A percentile compares a stretch with the other conserved stretches of the same genome.
phyloP scores from a whole-genome alignment of 1,139 yeast genomes.

The Eremothecium gossypii region DNA sequence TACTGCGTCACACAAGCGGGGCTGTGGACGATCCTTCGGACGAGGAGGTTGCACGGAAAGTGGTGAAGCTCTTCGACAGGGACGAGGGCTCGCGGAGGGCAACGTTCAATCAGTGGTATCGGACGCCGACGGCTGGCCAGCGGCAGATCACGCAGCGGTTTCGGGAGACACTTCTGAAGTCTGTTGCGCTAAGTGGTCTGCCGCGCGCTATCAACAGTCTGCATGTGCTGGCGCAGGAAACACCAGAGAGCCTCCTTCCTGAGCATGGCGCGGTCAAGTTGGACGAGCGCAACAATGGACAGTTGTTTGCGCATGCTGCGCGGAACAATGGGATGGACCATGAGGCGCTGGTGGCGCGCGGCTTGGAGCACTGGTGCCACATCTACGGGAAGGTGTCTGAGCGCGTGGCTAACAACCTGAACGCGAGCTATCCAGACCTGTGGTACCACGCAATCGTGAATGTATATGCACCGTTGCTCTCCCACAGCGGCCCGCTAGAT shows the following conservation, averaged over 20 bases:
- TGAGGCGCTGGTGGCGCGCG: slow-evolving; percentile 35
- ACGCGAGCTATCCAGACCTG: slow-evolving; percentile 73
- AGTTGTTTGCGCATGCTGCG: slow-evolving; percentile 4
- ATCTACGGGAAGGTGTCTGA: slow-evolving; percentile 68
- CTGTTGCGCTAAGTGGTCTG: slow-evolving; percentile 70
- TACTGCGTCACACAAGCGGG: slow-evolving; percentile 40
- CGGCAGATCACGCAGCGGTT: slow-evolving; percentile 44
- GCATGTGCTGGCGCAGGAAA: slow-evolving; percentile 51
- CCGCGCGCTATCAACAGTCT: slow-evolving; percentile 80
- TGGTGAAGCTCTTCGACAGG: slow-evolving; percentile 13
- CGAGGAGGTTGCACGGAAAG: slow-evolving; percentile 17
- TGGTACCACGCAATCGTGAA: slow-evolving; percentile 65
- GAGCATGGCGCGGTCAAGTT: slow-evolving; percentile 1
- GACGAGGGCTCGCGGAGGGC: slow-evolving; percentile 6
- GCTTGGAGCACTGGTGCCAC: slow-evolving; percentile 61
- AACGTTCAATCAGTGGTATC: slow-evolving; percentile 16
- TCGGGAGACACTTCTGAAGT: slow-evolving; percentile 69
- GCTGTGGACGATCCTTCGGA: slow-evolving; percentile 23
- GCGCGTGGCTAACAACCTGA: slow-evolving; percentile 60
- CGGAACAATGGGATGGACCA: slow-evolving; percentile 2
- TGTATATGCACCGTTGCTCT: slow-evolving; percentile 70
- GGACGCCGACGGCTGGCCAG: slow-evolving; percentile 18
- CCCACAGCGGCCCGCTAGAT: slow-evolving; percentile 52
- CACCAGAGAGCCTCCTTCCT: slow-evolving; percentile 43
- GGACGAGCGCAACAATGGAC: slow-evolving; percentile 3